Base-by-base conservation (phyloP, 495 filamentous ascomycete species). In the Niebla homalea region DNA sequence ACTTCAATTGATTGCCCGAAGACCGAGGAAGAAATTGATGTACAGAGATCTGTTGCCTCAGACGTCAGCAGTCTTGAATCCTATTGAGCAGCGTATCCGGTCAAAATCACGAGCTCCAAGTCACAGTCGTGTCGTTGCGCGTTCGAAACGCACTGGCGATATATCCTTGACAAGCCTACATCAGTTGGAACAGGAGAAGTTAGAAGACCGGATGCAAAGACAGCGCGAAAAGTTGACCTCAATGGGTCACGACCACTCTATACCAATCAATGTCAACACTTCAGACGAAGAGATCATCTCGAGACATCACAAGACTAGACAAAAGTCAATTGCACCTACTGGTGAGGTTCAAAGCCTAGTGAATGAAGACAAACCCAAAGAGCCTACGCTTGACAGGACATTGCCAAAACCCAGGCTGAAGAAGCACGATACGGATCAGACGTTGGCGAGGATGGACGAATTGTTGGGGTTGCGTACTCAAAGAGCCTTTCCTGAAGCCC, bases 21-120 rank as follows among this genome's bases (percentile, higher is more conserved):
- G 65, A 43, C 71, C 70, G 12, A 64, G 71, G 15, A 66, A 52
- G n/a, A 75, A 75, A 43, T 44, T 75, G 19, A 69, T 75, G 63
- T 74, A 73, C 48, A 61, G 61, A 45, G 70, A 69, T 47, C 53
- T 75, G 10, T 47, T 69, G 18, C 66, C 67, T 4, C 48, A 53
- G n/a, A 12, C 2, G 0, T 25, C 26, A 18, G 36, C n/a, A n/a
- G n/a, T n/a, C n/a, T n/a, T n/a, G n/a, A n/a, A n/a, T n/a, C n/a
- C n/a, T n/a, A n/a, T 37, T 6, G 21, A 41, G 18, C 3, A 1
- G 39, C 8, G 10, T 15, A 1, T 19, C 39, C 2, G 7, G 39
- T 41, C 39, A 19, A 15, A 1, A 6, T 18, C 16, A 2, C 39
- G 10, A 1, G 8, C 1, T 1, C 39, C 4, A 41, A 18, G 29